Percentiles rank a stretch among this genome's conserved stretches.
These are phyloP conservation scores for Bryoerythrophyllum caledonicum DNA, from an alignment of 225 moss, liverwort and hornwort species.

Conservation along the genomic window DNA sequence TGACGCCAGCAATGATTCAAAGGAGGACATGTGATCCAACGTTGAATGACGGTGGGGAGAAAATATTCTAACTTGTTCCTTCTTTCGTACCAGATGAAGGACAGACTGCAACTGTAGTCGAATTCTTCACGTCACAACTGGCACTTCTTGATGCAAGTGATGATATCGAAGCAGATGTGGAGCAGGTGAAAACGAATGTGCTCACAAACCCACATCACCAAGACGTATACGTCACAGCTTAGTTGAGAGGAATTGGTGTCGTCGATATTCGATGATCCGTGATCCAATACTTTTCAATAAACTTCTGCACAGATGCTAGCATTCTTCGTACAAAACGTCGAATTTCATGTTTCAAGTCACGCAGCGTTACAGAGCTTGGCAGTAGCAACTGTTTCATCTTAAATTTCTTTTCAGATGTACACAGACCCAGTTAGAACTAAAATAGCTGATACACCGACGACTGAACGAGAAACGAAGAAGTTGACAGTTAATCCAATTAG, in stretches of 20 bases:
- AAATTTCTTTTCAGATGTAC: neutral
- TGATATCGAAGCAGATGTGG: constrained; percentile 20
- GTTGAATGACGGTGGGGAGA: neutral
- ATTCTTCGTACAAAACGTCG: constrained; percentile 17
- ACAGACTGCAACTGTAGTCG: constrained; percentile 32
- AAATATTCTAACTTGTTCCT: constrained; percentile 5
- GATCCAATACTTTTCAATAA: neutral
- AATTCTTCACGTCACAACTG: constrained; percentile 48
- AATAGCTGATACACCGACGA: neutral
- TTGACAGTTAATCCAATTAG: neutral
- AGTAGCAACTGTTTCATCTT: neutral
- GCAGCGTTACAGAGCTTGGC: neutral
- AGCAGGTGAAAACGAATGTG: neutral
- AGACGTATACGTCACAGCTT: constrained; percentile 27
- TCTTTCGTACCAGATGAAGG: constrained; percentile 47
- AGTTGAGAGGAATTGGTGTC: neutral
- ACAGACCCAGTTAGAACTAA: neutral
- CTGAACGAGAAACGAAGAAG: neutral
- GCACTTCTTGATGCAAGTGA: constrained; percentile 16
- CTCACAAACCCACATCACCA: constrained; percentile 22
- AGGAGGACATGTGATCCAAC: neutral
- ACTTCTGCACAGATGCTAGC: neutral
- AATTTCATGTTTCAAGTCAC: no score
- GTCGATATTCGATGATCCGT: neutral
- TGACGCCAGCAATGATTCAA: neutral